Percentiles rank a stretch among this genome's conserved stretches.
Evolutionary conservation across 164 flowering plant species (phyloP).

Genomic region (Stephania yunnanensis): DNA sequence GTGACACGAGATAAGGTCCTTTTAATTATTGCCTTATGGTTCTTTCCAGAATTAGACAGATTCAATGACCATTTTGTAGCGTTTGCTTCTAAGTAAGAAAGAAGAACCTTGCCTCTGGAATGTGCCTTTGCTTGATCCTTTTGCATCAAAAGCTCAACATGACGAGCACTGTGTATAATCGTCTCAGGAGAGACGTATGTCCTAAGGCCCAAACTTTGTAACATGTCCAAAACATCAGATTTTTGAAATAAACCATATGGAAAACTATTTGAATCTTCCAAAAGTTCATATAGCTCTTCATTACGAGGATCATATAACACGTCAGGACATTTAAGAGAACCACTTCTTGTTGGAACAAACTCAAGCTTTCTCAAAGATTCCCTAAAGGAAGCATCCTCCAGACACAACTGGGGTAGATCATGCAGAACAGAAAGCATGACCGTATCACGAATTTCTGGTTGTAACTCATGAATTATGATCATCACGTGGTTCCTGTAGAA

Average conservation of each 20-base stretch:
- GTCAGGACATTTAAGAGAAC: constrained; percentile 52
- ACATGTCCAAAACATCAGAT: constrained; percentile 63
- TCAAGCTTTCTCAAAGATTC: constrained; percentile 61
- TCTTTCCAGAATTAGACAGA: constrained; percentile 33
- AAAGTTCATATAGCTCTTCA: constrained; percentile 78
- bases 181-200: constrained; percentile 72
- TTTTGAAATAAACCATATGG: constrained; percentile 68
- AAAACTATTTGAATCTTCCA: constrained; percentile 73
- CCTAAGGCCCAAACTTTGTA: constrained; percentile 81
- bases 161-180: constrained; percentile 68
- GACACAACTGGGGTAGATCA: constrained; percentile 75
- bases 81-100: constrained; percentile 82
- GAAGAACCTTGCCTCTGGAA: constrained; percentile 73
- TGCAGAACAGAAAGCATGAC: constrained; percentile 70
- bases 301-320: constrained; percentile 87
- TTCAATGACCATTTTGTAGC: constrained; percentile 68
- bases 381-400: constrained; percentile 58
- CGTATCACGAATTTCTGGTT: constrained; percentile 58
- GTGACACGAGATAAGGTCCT: constrained; percentile 64
- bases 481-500: constrained; percentile 66
- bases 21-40: constrained; percentile 29
- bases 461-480: constrained; percentile 42
- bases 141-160: constrained; percentile 58
- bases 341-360: constrained; percentile 66
- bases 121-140: constrained; percentile 58